Percentiles rank a stretch among this genome's conserved stretches.
Conservation (phyloP, 768 basidiomycete genomes). For the Rhizopogon rudus region DNA sequence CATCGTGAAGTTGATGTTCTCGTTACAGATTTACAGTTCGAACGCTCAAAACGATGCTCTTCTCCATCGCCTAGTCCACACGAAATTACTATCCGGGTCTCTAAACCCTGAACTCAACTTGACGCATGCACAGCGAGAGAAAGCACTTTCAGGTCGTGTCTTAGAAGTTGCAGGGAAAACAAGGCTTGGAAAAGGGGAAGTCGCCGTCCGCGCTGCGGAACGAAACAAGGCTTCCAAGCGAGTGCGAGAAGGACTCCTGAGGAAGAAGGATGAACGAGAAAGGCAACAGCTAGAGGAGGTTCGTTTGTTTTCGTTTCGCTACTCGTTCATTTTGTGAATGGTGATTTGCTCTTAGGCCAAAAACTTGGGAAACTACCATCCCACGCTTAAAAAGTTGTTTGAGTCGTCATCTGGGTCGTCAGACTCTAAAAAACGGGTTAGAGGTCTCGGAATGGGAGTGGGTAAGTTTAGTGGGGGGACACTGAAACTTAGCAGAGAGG, state of each 20-base stretch:
- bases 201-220: constrained; percentile 52
- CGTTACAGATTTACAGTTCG: constrained; percentile 39
- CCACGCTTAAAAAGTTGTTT: constrained; percentile 65
- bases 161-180: constrained; percentile 64
- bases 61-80: constrained; percentile 77
- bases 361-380: constrained; percentile 81
- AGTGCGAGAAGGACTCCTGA: constrained; percentile 63
- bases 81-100: constrained; percentile 72
- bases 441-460: constrained; percentile 74
- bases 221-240: constrained; percentile 66
- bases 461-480: constrained; percentile 71
- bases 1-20: neutral
- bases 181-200: constrained; percentile 75
- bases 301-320: neutral
- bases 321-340: neutral
- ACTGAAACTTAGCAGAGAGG: constrained; percentile 57
- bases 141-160: constrained; percentile 73
- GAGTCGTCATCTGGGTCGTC: constrained; percentile 28
- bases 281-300: constrained; percentile 67
- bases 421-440: constrained; percentile 43
- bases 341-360: constrained; percentile 54
- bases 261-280: constrained; percentile 55
- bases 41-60: constrained; percentile 75
- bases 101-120: constrained; percentile 56
- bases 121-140: constrained; percentile 62